phyloP scores from a whole-genome alignment of 352 stramenopile species.

The Phytophthora sansomeana region DNA sequence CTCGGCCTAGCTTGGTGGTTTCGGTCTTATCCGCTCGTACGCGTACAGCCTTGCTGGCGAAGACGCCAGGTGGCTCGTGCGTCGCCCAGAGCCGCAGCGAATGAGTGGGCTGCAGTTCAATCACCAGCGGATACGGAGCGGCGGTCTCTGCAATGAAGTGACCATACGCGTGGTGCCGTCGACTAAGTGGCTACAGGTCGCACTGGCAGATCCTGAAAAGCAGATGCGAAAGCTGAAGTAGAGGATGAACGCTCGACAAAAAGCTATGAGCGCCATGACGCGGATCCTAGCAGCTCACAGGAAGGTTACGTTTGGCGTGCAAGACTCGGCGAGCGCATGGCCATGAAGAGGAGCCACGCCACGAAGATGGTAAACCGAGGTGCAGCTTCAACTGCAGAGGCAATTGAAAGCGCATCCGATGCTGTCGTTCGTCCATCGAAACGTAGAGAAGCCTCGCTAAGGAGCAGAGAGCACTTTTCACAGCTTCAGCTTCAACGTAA shows the following conservation, averaged over 20 bases:
- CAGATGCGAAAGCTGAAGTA: constrained; percentile 15
- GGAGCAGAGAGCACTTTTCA: background rate
- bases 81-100: background rate
- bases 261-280: constrained; percentile 3
- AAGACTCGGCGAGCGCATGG: constrained; percentile 13
- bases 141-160: constrained; percentile 6
- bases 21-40: constrained; percentile 5
- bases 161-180: constrained; percentile 6
- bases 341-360: constrained; percentile 20
- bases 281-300: constrained; percentile 22
- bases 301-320: background rate
- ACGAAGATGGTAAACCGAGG: constrained; percentile 9
- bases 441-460: background rate
- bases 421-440: constrained; percentile 27
- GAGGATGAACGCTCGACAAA: constrained; percentile 15
- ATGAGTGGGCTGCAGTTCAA: background rate
- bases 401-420: background rate
- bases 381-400: constrained; percentile 26
- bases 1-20: background rate
- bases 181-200: constrained; percentile 27
- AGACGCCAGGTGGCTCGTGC: background rate
- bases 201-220: constrained; percentile 9
- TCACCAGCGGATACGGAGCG: background rate
- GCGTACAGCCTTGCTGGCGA: background rate
- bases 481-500: constrained; percentile 21